Evolutionary conservation across 768 basidiomycete species (phyloP), one percentile per base, ranked within the genome.

Genomic region (Lactarius indigo): DNA sequence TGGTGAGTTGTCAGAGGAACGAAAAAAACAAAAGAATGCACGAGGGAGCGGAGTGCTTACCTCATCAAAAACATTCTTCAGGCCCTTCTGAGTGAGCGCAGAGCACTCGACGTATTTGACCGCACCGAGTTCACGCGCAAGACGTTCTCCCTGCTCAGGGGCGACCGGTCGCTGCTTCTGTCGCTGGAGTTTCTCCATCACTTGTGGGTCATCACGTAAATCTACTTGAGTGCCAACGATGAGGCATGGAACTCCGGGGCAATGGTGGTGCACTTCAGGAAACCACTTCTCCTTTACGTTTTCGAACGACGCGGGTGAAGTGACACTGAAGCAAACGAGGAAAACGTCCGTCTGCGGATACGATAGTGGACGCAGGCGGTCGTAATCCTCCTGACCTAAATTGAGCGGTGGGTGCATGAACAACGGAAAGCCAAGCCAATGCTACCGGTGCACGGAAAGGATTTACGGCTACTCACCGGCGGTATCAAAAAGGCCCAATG

Each of bases 271-370:
- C 62, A 99, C 96, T 82, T 99, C 97, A 6, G 97, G 97, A 85
- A 98, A 97, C 97, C 97, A 99, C 78, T 99, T 99, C 81, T 99
- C 97, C 86, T 97, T 98, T 74, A 99, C 96, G 90, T 99, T 98
- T 80, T 99, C 97, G 76, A 98, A 99, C 57, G 94, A 96, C 33
- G 97, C 96, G 4, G 96, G 97, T 12, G 92, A 95, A 50, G 96
- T 98, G 73, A 99, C 97, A 75, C 93, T 96, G 84, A 98, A 99
- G 81, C 97, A 99, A 72, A 99, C 96, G 65, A 99, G 84, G 86
- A 99, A 98, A 65, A 98, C 97, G 75, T 99, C 97, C 68, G 97
- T 99, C 81, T 99, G 97, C 39, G 97, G 97, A 84, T 99, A 99
- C 76, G 96, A 98, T 81, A 99, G 82, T 74, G 97, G 97, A 73